Conservation (phyloP, 2,329 filamentous ascomycete genomes). For the Triangularia verruculosa region DNA sequence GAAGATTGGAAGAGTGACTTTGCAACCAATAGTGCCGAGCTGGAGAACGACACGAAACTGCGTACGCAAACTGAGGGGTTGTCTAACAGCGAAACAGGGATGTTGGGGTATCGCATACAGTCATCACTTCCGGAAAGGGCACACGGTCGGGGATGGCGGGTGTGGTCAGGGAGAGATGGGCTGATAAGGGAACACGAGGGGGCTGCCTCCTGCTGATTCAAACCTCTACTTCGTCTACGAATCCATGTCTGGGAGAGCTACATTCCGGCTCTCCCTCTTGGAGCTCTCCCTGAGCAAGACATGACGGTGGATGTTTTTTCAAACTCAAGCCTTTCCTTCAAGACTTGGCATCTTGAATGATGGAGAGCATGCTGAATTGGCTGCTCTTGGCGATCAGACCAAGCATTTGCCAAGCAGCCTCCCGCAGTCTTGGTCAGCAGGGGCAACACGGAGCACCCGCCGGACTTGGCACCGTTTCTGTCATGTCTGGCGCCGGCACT, state of each 20-base stretch:
- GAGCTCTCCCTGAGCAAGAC: neutral
- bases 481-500: neutral
- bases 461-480: neutral
- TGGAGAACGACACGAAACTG: neutral
- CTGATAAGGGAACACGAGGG: neutral
- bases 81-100: conserved; percentile 7
- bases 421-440: neutral
- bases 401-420: neutral
- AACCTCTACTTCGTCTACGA: neutral
- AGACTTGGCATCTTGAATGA: neutral
- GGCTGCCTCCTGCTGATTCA: neutral
- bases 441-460: neutral
- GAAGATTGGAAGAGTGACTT: neutral
- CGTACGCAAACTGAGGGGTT: neutral
- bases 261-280: neutral
- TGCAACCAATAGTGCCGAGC: neutral
- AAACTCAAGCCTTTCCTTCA: neutral
- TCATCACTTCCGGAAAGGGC: conserved; percentile 6
- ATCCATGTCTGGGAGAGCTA: neutral
- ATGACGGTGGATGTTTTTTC: neutral
- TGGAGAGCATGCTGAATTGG: neutral
- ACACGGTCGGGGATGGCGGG: neutral
- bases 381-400: neutral
- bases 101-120: neutral
- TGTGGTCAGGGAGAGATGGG: neutral